Conservation (phyloP, 495 filamentous ascomycete species). For the Penicillium simplicissimum region DNA sequence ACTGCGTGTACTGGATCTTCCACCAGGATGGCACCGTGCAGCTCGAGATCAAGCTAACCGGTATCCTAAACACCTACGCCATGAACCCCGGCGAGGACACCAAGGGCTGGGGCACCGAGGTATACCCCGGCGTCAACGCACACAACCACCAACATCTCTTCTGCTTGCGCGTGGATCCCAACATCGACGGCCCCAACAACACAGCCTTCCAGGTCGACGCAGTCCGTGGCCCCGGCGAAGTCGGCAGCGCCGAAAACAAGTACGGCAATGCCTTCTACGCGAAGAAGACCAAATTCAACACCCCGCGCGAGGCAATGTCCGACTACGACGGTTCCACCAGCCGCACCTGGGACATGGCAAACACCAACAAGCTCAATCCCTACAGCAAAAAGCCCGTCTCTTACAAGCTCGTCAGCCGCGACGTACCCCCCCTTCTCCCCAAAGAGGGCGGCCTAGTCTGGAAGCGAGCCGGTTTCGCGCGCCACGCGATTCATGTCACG, state of each 20-base stretch:
- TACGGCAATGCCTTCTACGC: conserved; percentile 96
- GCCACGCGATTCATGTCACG: conserved; percentile 90
- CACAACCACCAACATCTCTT: conserved; percentile 95
- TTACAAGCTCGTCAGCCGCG: conserved; percentile 90
- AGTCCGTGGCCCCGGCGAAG: conserved; percentile 53
- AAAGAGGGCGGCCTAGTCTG: conserved; percentile 84
- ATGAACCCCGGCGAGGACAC: conserved; percentile 84
- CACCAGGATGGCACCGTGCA: conserved; percentile 52
- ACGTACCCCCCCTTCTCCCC: conserved; percentile 77
- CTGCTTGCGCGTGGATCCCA: conserved; percentile 86
- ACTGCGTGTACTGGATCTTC: conserved; percentile 57
- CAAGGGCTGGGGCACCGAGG: conserved; percentile 88
- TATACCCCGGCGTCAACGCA: conserved; percentile 81
- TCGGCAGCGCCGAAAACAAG: conserved; percentile 79
- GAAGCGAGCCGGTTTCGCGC: conserved; percentile 90
- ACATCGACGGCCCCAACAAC: conserved; percentile 80
- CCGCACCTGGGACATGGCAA: conserved; percentile 90
- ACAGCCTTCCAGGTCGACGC: conserved; percentile 25
- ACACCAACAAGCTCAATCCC: conserved; percentile 79
- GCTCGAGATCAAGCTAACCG: conserved; percentile 51
- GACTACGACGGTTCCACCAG: conserved; percentile 81
- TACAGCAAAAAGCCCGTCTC: conserved; percentile 83
- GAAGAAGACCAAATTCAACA: conserved; percentile 81
- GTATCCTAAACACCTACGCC: conserved; percentile 64
- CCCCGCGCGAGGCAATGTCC: conserved; percentile 66